Conservation (phyloP, 495 filamentous ascomycete genomes). For the Parmelia sp. region DNA sequence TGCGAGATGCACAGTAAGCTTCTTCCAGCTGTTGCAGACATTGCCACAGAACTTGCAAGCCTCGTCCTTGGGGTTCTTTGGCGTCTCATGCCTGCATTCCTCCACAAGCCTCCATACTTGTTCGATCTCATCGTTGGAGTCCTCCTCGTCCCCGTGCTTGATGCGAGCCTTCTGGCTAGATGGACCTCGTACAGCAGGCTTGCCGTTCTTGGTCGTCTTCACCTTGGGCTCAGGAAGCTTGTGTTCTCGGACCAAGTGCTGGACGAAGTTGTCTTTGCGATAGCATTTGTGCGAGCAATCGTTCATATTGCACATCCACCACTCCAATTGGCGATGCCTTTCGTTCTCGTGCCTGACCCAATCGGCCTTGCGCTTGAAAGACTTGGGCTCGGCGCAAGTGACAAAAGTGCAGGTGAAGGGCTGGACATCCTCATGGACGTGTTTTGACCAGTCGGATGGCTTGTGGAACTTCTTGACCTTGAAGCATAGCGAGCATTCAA, state of each 20-base stretch:
- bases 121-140: slow-evolving; percentile 46
- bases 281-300: slow-evolving; percentile 84
- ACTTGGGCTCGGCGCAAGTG: slow-evolving; percentile 78
- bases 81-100: slow-evolving; percentile 65
- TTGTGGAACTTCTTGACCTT: slow-evolving; percentile 85
- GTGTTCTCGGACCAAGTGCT: slow-evolving; percentile 91
- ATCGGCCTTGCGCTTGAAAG: slow-evolving; percentile 95
- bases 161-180: slow-evolving; percentile 26
- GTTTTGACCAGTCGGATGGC: slow-evolving; percentile 97
- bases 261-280: slow-evolving; percentile 91
- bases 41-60: slow-evolving; percentile 88
- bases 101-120: slow-evolving; percentile 73
- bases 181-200: slow-evolving; percentile 27
- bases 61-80: slow-evolving; percentile 63
- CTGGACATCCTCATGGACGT: slow-evolving; percentile 91
- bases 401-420: slow-evolving; percentile 94
- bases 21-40: slow-evolving; percentile 81
- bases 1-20: slow-evolving; percentile 88
- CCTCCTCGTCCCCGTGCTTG: slow-evolving; percentile 43
- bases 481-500: slow-evolving; percentile 91
- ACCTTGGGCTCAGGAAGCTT: slow-evolving; percentile 74
- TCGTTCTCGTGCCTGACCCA: slow-evolving; percentile 97
- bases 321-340: slow-evolving; percentile 83
- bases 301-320: slow-evolving; percentile 78
- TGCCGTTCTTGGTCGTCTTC: slow-evolving; percentile 38